These are phyloP conservation scores for Cyberlindnera veronae DNA, from an alignment of 805 yeast genomes.

Conservation along the genomic window DNA sequence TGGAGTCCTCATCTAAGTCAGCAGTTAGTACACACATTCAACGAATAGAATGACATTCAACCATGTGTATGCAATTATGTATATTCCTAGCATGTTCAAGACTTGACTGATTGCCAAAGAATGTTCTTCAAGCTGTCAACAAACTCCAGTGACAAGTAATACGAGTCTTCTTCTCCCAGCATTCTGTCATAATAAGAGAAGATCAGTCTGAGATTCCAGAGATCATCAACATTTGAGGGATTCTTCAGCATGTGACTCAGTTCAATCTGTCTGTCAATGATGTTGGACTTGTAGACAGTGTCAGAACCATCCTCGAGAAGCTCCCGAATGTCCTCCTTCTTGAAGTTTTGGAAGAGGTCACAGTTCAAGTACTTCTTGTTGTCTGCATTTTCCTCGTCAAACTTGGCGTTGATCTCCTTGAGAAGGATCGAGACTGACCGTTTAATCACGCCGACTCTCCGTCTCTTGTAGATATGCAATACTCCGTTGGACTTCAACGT, in stretches of 20 bases:
- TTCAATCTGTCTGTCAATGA: slow-evolving; percentile 56
- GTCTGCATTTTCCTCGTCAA: slow-evolving; percentile 12
- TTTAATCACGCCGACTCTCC: slow-evolving; percentile 28
- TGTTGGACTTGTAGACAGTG: slow-evolving; percentile 34
- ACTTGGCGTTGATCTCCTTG: slow-evolving; percentile 20
- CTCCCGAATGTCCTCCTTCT: slow-evolving; percentile 18
- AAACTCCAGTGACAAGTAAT: slow-evolving; percentile 46
- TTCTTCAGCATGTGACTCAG: slow-evolving; percentile 38
- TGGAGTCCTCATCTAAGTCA: too few species aligned
- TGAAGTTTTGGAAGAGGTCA: slow-evolving; percentile 15
- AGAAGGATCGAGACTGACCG: slow-evolving; percentile 32
- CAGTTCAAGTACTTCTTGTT: slow-evolving; percentile 11
- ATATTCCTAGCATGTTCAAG: too few species aligned
- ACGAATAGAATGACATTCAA: too few species aligned
- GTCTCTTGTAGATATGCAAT: slow-evolving; percentile 49
- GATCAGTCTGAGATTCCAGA: slow-evolving; percentile 60
- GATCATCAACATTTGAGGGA: slow-evolving; percentile 47
- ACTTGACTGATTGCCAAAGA: too few species aligned
- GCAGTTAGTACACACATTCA: too few species aligned
- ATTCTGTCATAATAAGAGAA: slow-evolving; percentile 56
- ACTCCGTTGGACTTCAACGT: slow-evolving; percentile 28
- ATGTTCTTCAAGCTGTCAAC: slow-evolving; percentile 49
- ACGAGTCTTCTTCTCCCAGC: slow-evolving; percentile 31
- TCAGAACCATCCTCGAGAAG: slow-evolving; percentile 14
- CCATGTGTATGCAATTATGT: too few species aligned